Evolutionary conservation across 2,329 filamentous ascomycete genomes (phyloP).

Genomic region (Ascochyta clinopodiicola): DNA sequence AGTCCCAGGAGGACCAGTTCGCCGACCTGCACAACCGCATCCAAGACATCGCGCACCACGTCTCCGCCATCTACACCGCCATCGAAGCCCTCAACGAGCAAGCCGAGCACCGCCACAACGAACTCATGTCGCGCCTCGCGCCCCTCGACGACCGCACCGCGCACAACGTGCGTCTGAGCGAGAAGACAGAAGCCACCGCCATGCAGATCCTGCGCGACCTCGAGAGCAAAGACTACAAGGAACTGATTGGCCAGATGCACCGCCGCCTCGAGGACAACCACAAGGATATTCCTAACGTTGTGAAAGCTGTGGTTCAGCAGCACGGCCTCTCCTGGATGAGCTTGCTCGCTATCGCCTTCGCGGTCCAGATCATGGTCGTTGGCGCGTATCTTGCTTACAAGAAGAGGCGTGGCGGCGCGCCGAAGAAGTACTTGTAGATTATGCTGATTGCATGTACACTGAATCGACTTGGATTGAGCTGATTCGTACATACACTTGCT

Average conservation of each 20-base stretch:
- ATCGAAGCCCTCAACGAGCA: slow-evolving; percentile 60
- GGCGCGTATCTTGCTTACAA: slow-evolving; percentile 80
- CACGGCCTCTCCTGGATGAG: slow-evolving; percentile 64
- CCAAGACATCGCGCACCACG: slow-evolving; percentile 73
- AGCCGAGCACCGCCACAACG: slow-evolving; percentile 64
- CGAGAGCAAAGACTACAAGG: slow-evolving; percentile 63
- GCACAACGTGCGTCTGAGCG: slow-evolving; percentile 55
- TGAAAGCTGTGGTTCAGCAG: slow-evolving; percentile 56
- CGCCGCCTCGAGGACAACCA: slow-evolving; percentile 61
- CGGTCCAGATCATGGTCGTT: slow-evolving; percentile 74
- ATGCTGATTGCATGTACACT: too few species aligned
- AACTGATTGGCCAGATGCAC: slow-evolving; percentile 60
- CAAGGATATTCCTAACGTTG: slow-evolving; percentile 56
- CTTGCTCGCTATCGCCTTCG: slow-evolving; percentile 74
- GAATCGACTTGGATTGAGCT: too few species aligned
- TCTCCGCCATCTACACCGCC: slow-evolving; percentile 67
- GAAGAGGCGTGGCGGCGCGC: slow-evolving; percentile 72
- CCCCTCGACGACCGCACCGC: slow-evolving; percentile 41
- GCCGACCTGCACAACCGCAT: slow-evolving; percentile 84
- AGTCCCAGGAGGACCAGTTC: slow-evolving; percentile 68
- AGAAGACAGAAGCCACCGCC: slow-evolving; percentile 61
- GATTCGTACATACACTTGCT: too few species aligned
- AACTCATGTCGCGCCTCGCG: slow-evolving; percentile 51
- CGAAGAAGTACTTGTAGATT: slow-evolving; percentile 86
- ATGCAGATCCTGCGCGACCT: slow-evolving; percentile 61